Evolutionary conservation across 345 rosid species (phyloP).

Genomic region (Syzygium jambos): DNA sequence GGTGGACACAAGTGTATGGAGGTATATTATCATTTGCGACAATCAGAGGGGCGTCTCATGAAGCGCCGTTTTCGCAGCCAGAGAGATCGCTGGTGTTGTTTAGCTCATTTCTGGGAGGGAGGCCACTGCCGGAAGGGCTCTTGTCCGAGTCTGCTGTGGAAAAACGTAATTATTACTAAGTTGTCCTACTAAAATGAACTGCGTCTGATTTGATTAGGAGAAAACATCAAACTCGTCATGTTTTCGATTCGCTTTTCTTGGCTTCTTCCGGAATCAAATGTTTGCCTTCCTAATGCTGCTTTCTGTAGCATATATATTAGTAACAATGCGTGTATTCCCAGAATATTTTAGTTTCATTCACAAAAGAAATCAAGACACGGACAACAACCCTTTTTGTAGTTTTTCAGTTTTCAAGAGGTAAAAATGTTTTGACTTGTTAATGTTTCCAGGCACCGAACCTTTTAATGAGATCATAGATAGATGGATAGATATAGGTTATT

Average conservation of each 20-base stretch:
- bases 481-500: neutral
- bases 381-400: neutral
- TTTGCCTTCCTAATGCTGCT: neutral
- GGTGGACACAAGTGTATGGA: conserved; percentile 50
- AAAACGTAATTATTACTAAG: neutral
- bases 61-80: conserved; percentile 40
- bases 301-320: neutral
- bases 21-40: conserved; percentile 28
- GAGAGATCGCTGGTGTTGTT: conserved; percentile 33
- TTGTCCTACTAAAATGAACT: neutral
- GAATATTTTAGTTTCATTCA: neutral
- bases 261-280: neutral
- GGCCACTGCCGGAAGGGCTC: conserved; percentile 19
- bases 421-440: neutral
- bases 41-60: conserved; percentile 47
- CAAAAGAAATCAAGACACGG: neutral
- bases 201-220: neutral
- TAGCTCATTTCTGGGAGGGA: conserved; percentile 24
- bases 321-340: neutral
- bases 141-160: neutral
- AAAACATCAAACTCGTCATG: neutral
- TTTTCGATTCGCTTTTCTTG: neutral
- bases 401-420: neutral
- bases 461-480: neutral
- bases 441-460: neutral